Evolutionary conservation across 2,329 filamentous ascomycete genomes (phyloP).

Genomic region (Furcasterigmium furcatum): DNA sequence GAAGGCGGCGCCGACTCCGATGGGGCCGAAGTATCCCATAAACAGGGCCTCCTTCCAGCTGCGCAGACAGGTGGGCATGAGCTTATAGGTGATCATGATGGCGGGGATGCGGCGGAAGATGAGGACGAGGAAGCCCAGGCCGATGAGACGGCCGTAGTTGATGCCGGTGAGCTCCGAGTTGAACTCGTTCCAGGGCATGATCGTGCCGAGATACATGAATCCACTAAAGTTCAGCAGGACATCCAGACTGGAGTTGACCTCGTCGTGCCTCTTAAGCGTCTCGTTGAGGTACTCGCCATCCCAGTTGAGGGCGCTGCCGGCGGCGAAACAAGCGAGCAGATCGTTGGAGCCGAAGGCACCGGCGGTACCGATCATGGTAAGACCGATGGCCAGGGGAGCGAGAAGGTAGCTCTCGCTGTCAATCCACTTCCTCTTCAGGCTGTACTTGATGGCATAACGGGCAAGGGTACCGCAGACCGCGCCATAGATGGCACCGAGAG

Average conservation of each 20-base stretch:
- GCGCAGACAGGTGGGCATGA: constrained; percentile 49
- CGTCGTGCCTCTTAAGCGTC: constrained; percentile 52
- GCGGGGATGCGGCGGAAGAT: constrained; percentile 55
- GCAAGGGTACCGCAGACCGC: constrained; percentile 44
- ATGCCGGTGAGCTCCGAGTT: constrained; percentile 50
- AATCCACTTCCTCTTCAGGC: constrained; percentile 46
- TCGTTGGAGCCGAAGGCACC: constrained; percentile 57
- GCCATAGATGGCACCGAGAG: constrained; percentile 51
- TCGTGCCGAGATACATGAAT: constrained; percentile 56
- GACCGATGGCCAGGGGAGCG: constrained; percentile 48
- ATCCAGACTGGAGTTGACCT: constrained; percentile 57
- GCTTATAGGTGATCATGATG: constrained; percentile 49
- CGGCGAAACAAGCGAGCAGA: constrained; percentile 57
- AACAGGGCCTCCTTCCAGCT: constrained; percentile 57
- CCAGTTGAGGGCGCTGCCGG: constrained; percentile 60
- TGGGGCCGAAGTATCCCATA: constrained; percentile 70
- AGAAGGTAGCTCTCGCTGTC: constrained; percentile 52
- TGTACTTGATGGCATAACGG: constrained; percentile 41
- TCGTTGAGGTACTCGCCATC: constrained; percentile 57
- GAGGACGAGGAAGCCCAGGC: constrained; percentile 48
- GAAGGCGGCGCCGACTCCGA: constrained; percentile 74
- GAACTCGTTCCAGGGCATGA: constrained; percentile 54
- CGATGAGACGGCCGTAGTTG: constrained; percentile 45
- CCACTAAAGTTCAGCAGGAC: constrained; percentile 57
- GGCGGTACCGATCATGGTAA: constrained; percentile 56